Evolutionary conservation across 1,284 basidiomycete species (phyloP), one percentile per base, ranked within the genome.

Genomic region (Trichosporon ovoides): DNA sequence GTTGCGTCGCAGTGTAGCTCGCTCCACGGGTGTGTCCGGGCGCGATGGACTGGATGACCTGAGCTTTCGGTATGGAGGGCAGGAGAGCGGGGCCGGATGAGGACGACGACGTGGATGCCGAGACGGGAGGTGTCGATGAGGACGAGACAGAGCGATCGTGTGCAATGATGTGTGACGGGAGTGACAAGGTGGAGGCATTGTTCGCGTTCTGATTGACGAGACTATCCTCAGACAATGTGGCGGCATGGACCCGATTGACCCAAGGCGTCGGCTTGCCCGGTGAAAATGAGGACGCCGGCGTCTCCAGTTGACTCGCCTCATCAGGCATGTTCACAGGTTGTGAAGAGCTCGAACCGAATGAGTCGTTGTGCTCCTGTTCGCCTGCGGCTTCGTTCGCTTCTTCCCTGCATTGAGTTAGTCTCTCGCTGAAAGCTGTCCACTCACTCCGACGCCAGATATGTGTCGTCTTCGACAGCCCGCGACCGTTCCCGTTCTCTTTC

Each of bases 1-100:
- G 66, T 34, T 76, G 75, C 3, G 71, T 65, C 1, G 69, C 67
- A 3, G 72, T 73, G 58, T 69, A 73, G 62, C 76, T 76, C 10
- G 72, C 70, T 16, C 74, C 75, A 10, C 72, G 70, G 31, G 55
- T 64, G 63, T 78, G 76, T 6, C 68, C 62, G 37, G 40, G 53
- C 1, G 43, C 10, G 11, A 13, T 22, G 13, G 58, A 48, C 24
- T 53, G 40, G 24, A 2, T 37, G 65, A 18, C 10, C 12, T 48
- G 63, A 65, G 9, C 60, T 37, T 34, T 63, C 60, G 14, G 56
- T 20, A 9, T 36, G 18, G 18, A 20, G 20, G 50, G 43, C 7
- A 33, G 6, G 67, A 66, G 13, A 64, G 63, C 37, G 7, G 38
- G 52, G 0, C 68, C 67, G 18, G 74, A 72, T 22, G 69, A 69